phyloP scores from a whole-genome alignment of 345 rosid species.

The Melaleuca quinquenervia region DNA sequence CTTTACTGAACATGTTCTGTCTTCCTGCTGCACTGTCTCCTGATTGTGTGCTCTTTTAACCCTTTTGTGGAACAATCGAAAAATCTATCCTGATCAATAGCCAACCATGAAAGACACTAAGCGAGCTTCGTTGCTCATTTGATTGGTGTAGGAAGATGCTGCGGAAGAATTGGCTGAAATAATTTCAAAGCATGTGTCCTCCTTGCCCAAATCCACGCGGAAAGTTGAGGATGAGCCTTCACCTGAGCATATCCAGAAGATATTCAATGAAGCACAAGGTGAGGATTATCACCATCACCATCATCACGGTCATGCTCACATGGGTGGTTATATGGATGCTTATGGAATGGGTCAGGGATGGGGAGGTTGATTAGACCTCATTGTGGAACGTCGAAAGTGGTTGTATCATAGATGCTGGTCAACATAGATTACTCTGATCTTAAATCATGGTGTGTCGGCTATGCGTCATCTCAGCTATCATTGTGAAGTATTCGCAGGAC shows the following conservation, averaged over 20 bases:
- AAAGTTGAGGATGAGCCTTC: conserved; percentile 37
- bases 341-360: conserved; percentile 28
- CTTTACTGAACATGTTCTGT: background rate
- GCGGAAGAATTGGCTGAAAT: conserved; percentile 51
- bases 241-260: conserved; percentile 36
- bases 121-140: background rate
- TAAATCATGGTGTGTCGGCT: background rate
- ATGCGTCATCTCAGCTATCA: background rate
- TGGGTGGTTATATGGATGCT: conserved; percentile 21
- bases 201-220: conserved; percentile 47
- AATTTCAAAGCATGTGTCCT: conserved; percentile 43
- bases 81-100: background rate
- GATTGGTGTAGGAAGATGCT: conserved; percentile 40
- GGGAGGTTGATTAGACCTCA: conserved; percentile 7
- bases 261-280: conserved; percentile 44
- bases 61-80: background rate
- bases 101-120: background rate
- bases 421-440: background rate
- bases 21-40: background rate
- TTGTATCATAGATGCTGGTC: background rate
- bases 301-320: conserved; percentile 24
- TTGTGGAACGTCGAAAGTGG: background rate
- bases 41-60: background rate
- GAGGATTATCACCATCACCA: conserved; percentile 13
- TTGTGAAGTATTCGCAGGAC: background rate